phyloP scores from a whole-genome alignment of 805 yeast genomes.

The Yamadazyma takamatsuzukensis region DNA sequence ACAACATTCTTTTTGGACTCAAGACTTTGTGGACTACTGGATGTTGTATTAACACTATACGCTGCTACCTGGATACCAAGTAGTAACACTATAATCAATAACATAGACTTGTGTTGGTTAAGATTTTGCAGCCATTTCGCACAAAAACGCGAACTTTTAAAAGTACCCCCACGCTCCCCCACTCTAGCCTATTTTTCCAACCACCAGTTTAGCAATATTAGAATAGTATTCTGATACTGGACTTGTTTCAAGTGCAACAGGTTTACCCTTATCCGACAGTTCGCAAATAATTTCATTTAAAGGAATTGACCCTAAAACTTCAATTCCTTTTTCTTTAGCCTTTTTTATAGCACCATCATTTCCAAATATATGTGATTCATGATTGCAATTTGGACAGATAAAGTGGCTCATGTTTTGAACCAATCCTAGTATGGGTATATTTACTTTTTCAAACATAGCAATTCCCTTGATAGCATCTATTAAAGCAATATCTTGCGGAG shows the following conservation, averaged over 20 bases:
- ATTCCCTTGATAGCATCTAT: constrained; percentile 79
- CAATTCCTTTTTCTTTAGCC: constrained; percentile 44
- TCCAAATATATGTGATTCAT: constrained; percentile 74
- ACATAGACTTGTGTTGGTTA: no score
- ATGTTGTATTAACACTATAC: no score
- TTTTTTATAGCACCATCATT: constrained; percentile 54
- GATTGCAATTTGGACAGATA: constrained; percentile 71
- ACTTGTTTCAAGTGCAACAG: constrained; percentile 43
- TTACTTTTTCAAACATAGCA: constrained; percentile 68
- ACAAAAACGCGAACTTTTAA: no score
- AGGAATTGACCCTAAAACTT: constrained; percentile 65
- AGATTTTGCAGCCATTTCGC: no score
- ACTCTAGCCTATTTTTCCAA: no score
- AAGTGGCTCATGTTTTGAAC: constrained; percentile 82
- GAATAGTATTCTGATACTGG: constrained; percentile 41
- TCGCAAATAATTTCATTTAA: constrained; percentile 55
- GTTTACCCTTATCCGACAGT: constrained; percentile 63
- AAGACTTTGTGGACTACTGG: neutral
- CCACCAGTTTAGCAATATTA: constrained; percentile 38
- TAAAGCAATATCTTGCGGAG: constrained; percentile 83
- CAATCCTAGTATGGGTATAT: constrained; percentile 69
- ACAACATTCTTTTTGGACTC: neutral
- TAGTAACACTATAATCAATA: no score
- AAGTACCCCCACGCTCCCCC: no score
- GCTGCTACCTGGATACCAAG: no score